Evolutionary conservation across 2,329 filamentous ascomycete species (phyloP).

Genomic region (Herpotrichia juniperi): DNA sequence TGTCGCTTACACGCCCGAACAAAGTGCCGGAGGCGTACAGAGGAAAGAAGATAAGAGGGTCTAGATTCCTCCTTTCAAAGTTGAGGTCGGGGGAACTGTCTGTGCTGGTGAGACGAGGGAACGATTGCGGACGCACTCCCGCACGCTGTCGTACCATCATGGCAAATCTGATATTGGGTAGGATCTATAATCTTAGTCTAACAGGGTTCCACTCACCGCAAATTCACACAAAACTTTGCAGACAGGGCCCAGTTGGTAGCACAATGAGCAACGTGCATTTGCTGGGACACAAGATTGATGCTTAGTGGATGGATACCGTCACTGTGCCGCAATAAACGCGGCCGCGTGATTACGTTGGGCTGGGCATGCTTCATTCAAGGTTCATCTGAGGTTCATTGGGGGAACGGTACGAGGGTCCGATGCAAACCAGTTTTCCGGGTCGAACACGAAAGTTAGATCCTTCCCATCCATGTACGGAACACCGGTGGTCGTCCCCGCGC

Average conservation of each 20-base stretch:
- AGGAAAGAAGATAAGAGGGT: background rate
- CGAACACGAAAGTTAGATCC: background rate
- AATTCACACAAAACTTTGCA: background rate
- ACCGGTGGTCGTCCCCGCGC: background rate
- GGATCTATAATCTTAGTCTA: background rate
- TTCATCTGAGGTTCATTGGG: too few relatives aligned
- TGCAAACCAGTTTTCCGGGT: background rate
- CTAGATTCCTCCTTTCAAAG: background rate
- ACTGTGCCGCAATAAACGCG: background rate
- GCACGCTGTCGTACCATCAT: background rate
- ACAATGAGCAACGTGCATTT: background rate
- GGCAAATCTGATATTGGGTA: background rate
- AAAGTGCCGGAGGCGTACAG: background rate
- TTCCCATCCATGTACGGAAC: too few relatives aligned
- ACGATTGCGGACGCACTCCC: background rate
- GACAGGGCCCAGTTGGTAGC: background rate
- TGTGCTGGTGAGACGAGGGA: background rate
- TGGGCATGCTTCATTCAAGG: too few relatives aligned
- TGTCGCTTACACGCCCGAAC: background rate
- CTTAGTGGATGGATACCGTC: background rate
- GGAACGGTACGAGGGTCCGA: too few relatives aligned
- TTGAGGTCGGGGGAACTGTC: too few relatives aligned
- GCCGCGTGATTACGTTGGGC: too few relatives aligned
- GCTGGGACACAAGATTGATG: background rate
- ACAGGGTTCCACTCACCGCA: background rate